A percentile compares a stretch with the other conserved stretches of the same genome.
These are phyloP conservation scores for Bruguiera sexangula DNA, from an alignment of 345 rosid genomes.

Conservation along the genomic window DNA sequence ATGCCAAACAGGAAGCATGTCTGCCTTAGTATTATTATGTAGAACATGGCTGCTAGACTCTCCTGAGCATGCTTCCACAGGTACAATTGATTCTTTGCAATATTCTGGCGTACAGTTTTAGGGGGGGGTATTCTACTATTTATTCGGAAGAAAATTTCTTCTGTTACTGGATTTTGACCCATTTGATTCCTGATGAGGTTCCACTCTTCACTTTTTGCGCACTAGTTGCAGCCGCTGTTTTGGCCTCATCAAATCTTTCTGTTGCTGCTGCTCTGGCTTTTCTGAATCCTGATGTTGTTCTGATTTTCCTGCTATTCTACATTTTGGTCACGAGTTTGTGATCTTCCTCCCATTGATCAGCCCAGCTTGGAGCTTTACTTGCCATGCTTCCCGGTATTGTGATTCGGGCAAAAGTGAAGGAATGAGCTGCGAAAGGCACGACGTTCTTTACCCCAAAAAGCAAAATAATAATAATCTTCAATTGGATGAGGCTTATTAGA, in stretches of 20 bases:
- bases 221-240: slow-evolving; percentile 13
- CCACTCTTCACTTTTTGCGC: slow-evolving; percentile 19
- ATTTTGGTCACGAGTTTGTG: slow-evolving; percentile 4
- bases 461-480: no score
- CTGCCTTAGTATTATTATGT: no score
- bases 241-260: slow-evolving; percentile 20
- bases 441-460: neutral
- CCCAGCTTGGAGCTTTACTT: no score
- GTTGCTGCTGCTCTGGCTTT: slow-evolving; percentile 25
- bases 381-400: no score
- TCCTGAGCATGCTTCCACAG: no score
- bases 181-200: slow-evolving; percentile 21
- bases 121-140: neutral
- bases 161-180: slow-evolving; percentile 22
- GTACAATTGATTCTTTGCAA: no score
- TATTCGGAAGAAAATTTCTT: slow-evolving; percentile 16
- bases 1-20: no score
- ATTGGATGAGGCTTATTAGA: no score
- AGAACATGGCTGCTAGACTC: no score
- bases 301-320: neutral
- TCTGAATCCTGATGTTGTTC: slow-evolving; percentile 8
- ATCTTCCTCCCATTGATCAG: slow-evolving; percentile 2
- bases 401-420: no score
- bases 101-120: no score
- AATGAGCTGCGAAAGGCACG: no score